These are phyloP conservation scores for Mycena kentingensis DNA, from an alignment of 768 basidiomycete species.

Conservation along the genomic window DNA sequence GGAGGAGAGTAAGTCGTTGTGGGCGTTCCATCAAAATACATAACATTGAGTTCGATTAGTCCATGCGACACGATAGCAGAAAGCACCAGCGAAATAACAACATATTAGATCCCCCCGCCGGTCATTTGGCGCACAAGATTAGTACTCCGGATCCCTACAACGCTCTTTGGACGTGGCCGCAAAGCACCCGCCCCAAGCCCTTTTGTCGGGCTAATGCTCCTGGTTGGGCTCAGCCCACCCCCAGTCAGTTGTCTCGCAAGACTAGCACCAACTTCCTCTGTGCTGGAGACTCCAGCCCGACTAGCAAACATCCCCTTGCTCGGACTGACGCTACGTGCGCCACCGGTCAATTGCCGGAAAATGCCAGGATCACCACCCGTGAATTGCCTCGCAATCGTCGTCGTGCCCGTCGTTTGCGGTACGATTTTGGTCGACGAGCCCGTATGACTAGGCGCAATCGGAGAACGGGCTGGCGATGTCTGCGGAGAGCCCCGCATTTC, in stretches of 20 bases:
- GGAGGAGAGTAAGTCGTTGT: conserved; percentile 28
- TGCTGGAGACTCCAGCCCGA: too few relatives aligned
- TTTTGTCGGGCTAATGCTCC: conserved; percentile 76
- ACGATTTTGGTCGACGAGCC: conserved; percentile 42
- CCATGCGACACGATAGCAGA: too few relatives aligned
- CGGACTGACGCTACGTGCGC: conserved; percentile 60
- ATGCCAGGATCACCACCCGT: conserved; percentile 51
- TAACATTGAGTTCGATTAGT: too few relatives aligned
- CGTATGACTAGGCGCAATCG: conserved; percentile 48
- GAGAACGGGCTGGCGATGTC: conserved; percentile 53
- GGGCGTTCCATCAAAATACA: too few relatives aligned
- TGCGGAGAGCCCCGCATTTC: conserved; percentile 44
- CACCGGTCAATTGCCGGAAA: conserved; percentile 34
- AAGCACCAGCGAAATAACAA: conserved; percentile 19
- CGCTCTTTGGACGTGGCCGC: conserved; percentile 75
- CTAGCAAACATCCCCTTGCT: conserved; percentile 64
- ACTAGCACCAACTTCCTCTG: background rate
- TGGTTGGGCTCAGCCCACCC: conserved; percentile 24
- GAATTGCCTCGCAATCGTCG: conserved; percentile 74
- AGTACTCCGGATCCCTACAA: conserved; percentile 65
- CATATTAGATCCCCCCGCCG: conserved; percentile 41
- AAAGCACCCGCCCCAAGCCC: conserved; percentile 49
- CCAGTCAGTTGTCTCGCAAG: conserved; percentile 29
- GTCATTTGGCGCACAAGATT: conserved; percentile 81
- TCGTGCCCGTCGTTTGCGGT: conserved; percentile 68